phyloP scores from a whole-genome alignment of 2,329 filamentous ascomycete genomes.

The Clarireedia monteithiana region DNA sequence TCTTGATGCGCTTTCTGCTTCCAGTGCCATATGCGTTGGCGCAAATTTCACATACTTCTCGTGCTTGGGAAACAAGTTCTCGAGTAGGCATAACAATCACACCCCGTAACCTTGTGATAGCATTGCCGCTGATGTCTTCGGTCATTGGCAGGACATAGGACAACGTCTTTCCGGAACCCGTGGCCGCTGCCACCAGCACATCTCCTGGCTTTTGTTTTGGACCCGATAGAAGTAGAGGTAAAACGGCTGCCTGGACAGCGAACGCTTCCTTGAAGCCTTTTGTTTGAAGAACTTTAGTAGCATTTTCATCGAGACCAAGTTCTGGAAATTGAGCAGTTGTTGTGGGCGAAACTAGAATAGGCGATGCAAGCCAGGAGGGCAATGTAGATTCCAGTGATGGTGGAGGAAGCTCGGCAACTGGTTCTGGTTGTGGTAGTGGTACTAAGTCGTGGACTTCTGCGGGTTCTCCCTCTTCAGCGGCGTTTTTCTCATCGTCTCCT shows the following conservation, averaged over 20 bases:
- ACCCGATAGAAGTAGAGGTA: conserved; percentile 70
- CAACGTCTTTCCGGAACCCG: conserved; percentile 91
- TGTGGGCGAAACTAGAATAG: conserved; percentile 58
- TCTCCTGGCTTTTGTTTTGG: conserved; percentile 60
- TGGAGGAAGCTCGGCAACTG: conserved; percentile 46
- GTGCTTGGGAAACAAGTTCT: conserved; percentile 81
- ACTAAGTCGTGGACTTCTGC: conserved; percentile 61
- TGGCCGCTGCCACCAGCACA: conserved; percentile 83
- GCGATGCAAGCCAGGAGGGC: conserved; percentile 72
- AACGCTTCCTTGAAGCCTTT: conserved; percentile 66
- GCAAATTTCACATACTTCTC: conserved; percentile 69
- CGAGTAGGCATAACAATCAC: conserved; percentile 85
- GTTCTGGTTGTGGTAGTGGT: conserved; percentile 72
- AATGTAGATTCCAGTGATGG: conserved; percentile 68
- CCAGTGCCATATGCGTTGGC: conserved; percentile 50
- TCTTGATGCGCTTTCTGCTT: conserved; percentile 58
- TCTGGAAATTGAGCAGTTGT: conserved; percentile 53
- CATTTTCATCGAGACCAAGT: conserved; percentile 54
- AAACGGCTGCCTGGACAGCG: conserved; percentile 69
- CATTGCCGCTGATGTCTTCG: conserved; percentile 59
- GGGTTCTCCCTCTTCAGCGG: conserved; percentile 22
- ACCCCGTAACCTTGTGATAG: conserved; percentile 62
- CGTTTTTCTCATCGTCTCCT: conserved; percentile 23
- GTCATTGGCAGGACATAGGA: conserved; percentile 85
- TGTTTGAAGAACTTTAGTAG: conserved; percentile 54